Base-by-base conservation (phyloP, 2,329 filamentous ascomycete species). In the Cercospora brassicicola region DNA sequence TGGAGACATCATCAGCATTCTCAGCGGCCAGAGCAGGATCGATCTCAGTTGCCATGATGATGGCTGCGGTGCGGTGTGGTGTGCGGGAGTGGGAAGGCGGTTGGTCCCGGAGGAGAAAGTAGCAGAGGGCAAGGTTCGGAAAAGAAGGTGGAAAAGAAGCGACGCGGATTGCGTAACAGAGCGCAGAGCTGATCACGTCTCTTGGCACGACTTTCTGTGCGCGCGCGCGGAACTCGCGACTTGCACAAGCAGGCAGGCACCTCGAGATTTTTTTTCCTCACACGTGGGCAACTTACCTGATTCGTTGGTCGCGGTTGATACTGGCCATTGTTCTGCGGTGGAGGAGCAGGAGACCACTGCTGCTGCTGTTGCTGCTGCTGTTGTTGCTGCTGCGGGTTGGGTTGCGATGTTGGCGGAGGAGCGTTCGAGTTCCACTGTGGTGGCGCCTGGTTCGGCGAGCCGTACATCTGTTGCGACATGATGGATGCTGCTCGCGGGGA, bases 301-400 rank as follows among this genome's bases (percentile, higher is more conserved):
- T 66, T 67, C 39, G 66, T 30, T 53, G 71, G 75, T 55, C 76
- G 71, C 30, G 74, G 76, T 62, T 74, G 67, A 66, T 77, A 78
- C 69, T 76, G 75, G 62, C 75, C 76, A 66, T 78, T 78, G 65
- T 78, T 78, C 28, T 74, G 74, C 33, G 75, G 63, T 55, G 66
- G 77, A 65, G 75, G 76, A 42, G 76, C 76, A 45, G 75, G 75
- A 75, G 73, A 76, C 51, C 67, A 65, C 36, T 42, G 28, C 28
- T 30, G 36, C 7, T 39, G 33, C 33, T 36, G 33, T n/a, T 39
- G 36, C 33, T 68, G 69, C 33, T 67, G 72, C 28, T 67, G 72
- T 28, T 70, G 62, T 20, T 30, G 53, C 30, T 57, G 70, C 28
- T 69, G 74, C 59, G 65, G 72, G 53, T 65, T 68, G 30, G 71